phyloP scores from a whole-genome alignment of 1,139 yeast species.

The Taphrina sp. region DNA sequence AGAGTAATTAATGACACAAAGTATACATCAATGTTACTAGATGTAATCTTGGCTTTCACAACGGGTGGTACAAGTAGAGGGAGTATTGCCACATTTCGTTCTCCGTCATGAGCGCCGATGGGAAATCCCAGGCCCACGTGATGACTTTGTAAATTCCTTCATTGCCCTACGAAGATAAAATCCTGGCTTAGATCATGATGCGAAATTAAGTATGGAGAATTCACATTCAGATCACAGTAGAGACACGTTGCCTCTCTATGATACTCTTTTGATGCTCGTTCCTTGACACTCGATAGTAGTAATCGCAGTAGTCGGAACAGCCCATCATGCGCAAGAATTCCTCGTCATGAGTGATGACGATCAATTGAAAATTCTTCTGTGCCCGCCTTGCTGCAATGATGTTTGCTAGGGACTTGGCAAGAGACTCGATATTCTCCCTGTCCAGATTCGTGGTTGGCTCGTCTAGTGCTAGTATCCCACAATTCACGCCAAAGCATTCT shows the following conservation, averaged over 20 bases:
- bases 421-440: constrained; percentile 79
- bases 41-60: no score
- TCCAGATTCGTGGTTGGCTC: constrained; percentile 98
- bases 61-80: no score
- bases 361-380: constrained; percentile 87
- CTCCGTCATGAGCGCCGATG: no score
- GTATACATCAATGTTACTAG: no score
- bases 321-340: constrained; percentile 80
- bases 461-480: constrained; percentile 93
- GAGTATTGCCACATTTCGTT: no score
- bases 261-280: constrained; percentile 51
- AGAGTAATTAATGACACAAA: no score
- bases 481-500: constrained; percentile 90
- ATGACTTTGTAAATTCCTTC: no score
- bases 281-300: constrained; percentile 76
- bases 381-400: constrained; percentile 71
- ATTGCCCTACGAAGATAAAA: no score
- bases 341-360: constrained; percentile 90
- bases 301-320: constrained; percentile 84
- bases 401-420: constrained; percentile 74
- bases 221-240: constrained; percentile 2
- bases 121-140: no score
- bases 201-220: no score
- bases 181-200: no score
- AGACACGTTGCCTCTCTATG: constrained; percentile 21